Evolutionary conservation across 1,139 yeast genomes (phyloP), one percentile per base, ranked within the genome.

Genomic region (Yamadazyma atmosphaerica): DNA sequence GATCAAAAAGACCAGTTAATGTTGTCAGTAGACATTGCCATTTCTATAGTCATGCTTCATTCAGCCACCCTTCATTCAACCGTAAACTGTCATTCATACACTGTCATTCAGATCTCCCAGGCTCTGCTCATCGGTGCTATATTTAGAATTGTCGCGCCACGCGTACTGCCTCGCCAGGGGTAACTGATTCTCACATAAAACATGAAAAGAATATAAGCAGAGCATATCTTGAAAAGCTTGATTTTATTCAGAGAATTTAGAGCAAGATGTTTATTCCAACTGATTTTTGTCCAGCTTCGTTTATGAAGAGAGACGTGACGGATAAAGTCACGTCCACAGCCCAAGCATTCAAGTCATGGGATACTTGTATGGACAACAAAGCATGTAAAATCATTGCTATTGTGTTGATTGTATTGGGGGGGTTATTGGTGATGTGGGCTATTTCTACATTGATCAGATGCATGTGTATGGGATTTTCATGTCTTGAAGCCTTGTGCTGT

Each of bases 351-450:
- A 77, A 68, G 51, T 54, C 62, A 33, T 86, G 95, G 94, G 79
- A 83, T 54, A 77, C 86, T 2, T 86, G 96, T 62, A 85, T 85
- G 94, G 81, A 74, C 52, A 83, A 85, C 58, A 78, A 65, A 28
- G 71, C 81, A 28, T 86, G 96, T 61, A 86, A 86, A 56, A 77
- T 85, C 45, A 77, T 83, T 14, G 90, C 86, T 8, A 86, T 86
- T 35, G 84, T 85, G n/a, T 81, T 85, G 4, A 83, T 86, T 2
- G 79, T 72, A 0, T 52, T 86, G 10, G 92, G 81, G 0, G 67
- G 57, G 7, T 56, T 77, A 33, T 39, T 76, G 10, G 52, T 55
- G 2, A 46, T 75, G 5, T 77, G 81, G 81, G 45, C 72, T 18
- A 18, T 75, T 5, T 49, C 65, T 6, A 64, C 77, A 2, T n/a